Evolutionary conservation across 1,284 basidiomycete species (phyloP), one percentile per base, ranked within the genome.

Genomic region (Pseudozyma sp.): DNA sequence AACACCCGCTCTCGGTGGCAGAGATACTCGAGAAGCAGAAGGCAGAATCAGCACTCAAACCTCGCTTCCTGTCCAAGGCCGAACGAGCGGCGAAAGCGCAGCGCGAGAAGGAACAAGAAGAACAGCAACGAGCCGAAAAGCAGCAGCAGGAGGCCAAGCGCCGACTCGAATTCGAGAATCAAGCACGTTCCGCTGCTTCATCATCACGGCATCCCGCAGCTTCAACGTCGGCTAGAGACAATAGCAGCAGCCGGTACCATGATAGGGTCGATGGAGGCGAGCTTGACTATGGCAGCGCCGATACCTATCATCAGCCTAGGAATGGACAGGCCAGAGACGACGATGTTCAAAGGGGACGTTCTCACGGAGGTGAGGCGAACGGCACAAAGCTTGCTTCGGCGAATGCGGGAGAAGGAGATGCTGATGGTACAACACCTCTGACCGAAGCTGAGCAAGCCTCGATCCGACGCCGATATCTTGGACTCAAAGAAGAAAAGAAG

Each of bases 131-230:
- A 80, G 73, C 55, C 14, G 62, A 68, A 14, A 90, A 88, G 70
- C 89, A 89, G 66, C 90, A 92, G 49, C 86, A 87, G 5, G 67
- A 89, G 1, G 88, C 87, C 62, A 83, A 86, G 55, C 90, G 92
- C 68, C 87, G 92, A 43, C 90, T 92, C 60, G 84, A 81, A 9
- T 87, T 96, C 10, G 94, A 97, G 84, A 86, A 88, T 16, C 90
- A 91, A 45, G 76, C 71, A 42, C 59, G 64, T 4, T 48, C 59
- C 7, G 56, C 45, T 10, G 11, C 70, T 12, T 59, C 77, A 36
- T 43, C 70, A 14, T 51, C 70, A 18, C 48, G 64, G 16, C 39
- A 39, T 6, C 25, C 49, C 34, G 31, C 53, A 13, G n/a, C 42
- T 44, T 45, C 34, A 36, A 18, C 55, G 1, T 12, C 51, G 1